Percentiles rank a stretch among this genome's conserved stretches.
Conservation (phyloP, 164 flowering plant genomes). For the Stephania cephalantha region DNA sequence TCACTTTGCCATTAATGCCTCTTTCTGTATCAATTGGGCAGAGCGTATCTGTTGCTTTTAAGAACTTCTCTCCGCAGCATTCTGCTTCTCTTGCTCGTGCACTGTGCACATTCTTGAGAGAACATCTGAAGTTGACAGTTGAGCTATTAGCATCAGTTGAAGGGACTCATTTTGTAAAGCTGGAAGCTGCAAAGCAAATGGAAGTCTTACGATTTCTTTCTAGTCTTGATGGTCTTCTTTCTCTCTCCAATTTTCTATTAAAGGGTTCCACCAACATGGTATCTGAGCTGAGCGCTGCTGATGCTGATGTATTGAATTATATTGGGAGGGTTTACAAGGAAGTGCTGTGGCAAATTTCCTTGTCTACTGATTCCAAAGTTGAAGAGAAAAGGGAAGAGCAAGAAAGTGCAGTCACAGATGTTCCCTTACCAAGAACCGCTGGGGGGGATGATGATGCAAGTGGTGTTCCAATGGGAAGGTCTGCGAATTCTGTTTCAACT, state of each 20-base stretch:
- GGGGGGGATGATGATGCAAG: conserved; percentile 69
- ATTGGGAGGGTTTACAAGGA: conserved; percentile 65
- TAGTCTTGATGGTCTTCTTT: conserved; percentile 67
- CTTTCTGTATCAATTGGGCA: conserved; percentile 62
- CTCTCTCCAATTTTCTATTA: conserved; percentile 58
- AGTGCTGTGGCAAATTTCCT: conserved; percentile 74
- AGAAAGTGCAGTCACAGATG: conserved; percentile 48
- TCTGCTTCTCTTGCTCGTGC: conserved; percentile 70
- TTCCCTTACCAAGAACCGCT: conserved; percentile 33
- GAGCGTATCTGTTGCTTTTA: conserved; percentile 65
- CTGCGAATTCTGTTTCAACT: conserved; percentile 56
- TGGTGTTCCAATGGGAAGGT: conserved; percentile 40
- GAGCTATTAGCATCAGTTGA: conserved; percentile 43
- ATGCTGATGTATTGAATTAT: conserved; percentile 82
- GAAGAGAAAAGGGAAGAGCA: conserved; percentile 59
- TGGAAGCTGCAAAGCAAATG: conserved; percentile 43
- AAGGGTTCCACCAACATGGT: conserved; percentile 61
- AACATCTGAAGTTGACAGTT: conserved; percentile 53
- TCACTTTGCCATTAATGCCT: conserved; percentile 65
- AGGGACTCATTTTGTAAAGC: conserved; percentile 47
- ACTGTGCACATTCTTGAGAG: conserved; percentile 63
- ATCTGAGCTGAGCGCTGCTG: conserved; percentile 68
- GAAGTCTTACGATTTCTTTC: conserved; percentile 55
- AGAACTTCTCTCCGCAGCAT: conserved; percentile 80
- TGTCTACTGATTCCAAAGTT: conserved; percentile 56